Percentiles rank a stretch among this genome's conserved stretches.
These are phyloP conservation scores for Waltergamsia citrina DNA, from an alignment of 2,329 filamentous ascomycete genomes.

Conservation along the genomic window DNA sequence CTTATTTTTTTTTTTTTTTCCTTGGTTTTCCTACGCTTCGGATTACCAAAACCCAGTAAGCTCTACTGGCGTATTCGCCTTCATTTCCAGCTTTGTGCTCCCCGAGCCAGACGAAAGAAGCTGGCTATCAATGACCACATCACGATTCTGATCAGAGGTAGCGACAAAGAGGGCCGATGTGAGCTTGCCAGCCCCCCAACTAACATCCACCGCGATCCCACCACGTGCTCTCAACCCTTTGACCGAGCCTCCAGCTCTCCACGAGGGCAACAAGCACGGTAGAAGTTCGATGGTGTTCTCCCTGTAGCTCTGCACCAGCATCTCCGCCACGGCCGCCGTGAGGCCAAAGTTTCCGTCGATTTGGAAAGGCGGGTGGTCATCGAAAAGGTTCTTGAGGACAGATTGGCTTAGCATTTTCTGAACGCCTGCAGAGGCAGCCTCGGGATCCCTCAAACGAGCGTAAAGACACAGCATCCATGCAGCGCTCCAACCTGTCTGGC, in stretches of 20 bases:
- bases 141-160: background rate
- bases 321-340: constrained; percentile 31
- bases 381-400: constrained; percentile 21
- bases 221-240: constrained; percentile 4
- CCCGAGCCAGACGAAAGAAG: too few relatives aligned
- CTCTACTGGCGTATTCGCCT: too few relatives aligned
- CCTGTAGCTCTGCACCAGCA: constrained; percentile 28
- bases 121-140: too few relatives aligned
- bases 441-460: constrained; percentile 26
- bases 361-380: constrained; percentile 26
- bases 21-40: too few relatives aligned
- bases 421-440: constrained; percentile 12
- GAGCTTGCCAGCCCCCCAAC: constrained; percentile 3
- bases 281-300: constrained; percentile 2
- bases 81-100: too few relatives aligned
- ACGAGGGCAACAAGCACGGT: constrained; percentile 2
- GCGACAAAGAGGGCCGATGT: background rate
- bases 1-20: too few relatives aligned
- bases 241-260: background rate
- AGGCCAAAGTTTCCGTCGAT: constrained; percentile 41
- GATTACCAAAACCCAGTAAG: too few relatives aligned
- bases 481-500: constrained; percentile 41
- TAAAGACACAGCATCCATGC: constrained; percentile 40
- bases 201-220: constrained; percentile 3
- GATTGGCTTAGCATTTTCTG: background rate